Evolutionary conservation across 1,139 yeast genomes (phyloP).

Genomic region (Geotrichum fermentans): DNA sequence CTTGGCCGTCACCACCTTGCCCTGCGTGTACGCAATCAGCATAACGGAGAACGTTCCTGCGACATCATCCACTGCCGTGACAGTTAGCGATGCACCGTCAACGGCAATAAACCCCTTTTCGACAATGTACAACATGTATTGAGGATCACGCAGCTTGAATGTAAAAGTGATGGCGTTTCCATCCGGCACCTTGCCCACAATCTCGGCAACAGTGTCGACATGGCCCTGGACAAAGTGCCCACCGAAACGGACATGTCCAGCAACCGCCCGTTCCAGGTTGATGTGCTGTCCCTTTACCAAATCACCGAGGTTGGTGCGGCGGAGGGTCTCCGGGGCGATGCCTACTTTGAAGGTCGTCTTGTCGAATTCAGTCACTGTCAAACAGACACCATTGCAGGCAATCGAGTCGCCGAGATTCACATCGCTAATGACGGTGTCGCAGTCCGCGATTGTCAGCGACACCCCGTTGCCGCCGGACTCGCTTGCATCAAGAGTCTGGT

Average conservation of each 20-base stretch:
- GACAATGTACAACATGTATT: constrained; percentile 69
- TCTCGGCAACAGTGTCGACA: constrained; percentile 80
- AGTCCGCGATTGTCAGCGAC: constrained; percentile 61
- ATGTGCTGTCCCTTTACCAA: constrained; percentile 57
- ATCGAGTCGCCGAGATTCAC: constrained; percentile 92
- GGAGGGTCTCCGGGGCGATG: constrained; percentile 84
- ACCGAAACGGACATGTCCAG: constrained; percentile 79
- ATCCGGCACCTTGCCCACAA: constrained; percentile 53
- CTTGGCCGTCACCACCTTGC: constrained; percentile 64
- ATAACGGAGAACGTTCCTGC: constrained; percentile 67
- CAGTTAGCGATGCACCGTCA: constrained; percentile 92
- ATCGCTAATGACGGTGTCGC: constrained; percentile 61
- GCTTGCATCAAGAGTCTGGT: constrained; percentile 47
- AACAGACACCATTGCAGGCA: constrained; percentile 80
- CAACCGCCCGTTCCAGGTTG: constrained; percentile 86
- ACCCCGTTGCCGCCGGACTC: constrained; percentile 76
- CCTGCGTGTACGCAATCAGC: constrained; percentile 90
- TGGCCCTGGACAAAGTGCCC: constrained; percentile 98
- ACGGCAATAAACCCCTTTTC: constrained; percentile 89
- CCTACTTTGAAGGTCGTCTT: constrained; percentile 74
- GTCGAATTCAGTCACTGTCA: constrained; percentile 84
- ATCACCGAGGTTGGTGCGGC: constrained; percentile 69
- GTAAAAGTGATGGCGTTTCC: constrained; percentile 77
- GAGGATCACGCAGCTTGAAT: constrained; percentile 62
- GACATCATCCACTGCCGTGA: constrained; percentile 62